Evolutionary conservation across 164 flowering plant species (phyloP).

Genomic region (Dillenia turbinata): DNA sequence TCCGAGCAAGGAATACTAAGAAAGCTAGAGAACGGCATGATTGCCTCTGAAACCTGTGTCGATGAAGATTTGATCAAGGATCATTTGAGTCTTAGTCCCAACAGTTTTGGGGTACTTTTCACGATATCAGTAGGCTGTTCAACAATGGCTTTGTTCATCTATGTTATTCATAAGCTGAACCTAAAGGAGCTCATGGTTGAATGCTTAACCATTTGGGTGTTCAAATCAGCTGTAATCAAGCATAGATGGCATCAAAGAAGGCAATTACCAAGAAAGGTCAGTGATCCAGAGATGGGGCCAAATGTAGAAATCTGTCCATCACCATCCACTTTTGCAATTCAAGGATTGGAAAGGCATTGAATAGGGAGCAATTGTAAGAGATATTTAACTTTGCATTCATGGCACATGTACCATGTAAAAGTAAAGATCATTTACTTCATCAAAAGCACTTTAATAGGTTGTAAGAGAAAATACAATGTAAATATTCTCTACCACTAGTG

Average conservation of each 20-base stretch:
- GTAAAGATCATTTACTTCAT: too few species aligned
- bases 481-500: too few species aligned
- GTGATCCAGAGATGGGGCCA: background rate
- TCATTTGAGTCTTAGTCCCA: slow-evolving; percentile 9
- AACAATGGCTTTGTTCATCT: slow-evolving; percentile 4
- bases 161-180: background rate
- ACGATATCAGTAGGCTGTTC: slow-evolving; percentile 16
- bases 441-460: too few species aligned
- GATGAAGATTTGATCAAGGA: slow-evolving; percentile 4
- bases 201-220: background rate
- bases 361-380: too few species aligned
- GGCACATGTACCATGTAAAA: too few species aligned
- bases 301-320: too few species aligned
- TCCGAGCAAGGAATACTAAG: slow-evolving; percentile 16
- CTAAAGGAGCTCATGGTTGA: background rate
- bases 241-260: slow-evolving; percentile 3
- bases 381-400: too few species aligned
- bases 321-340: too few species aligned
- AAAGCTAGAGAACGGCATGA: slow-evolving; percentile 16
- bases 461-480: too few species aligned
- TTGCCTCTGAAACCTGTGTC: slow-evolving; percentile 10
- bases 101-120: slow-evolving; percentile 17
- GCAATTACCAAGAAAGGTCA: background rate
- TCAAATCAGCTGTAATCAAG: slow-evolving; percentile 8
- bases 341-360: too few species aligned